These are phyloP conservation scores for Globisporangium carolinianum DNA, from an alignment of 352 stramenopile genomes.

Conservation along the genomic window DNA sequence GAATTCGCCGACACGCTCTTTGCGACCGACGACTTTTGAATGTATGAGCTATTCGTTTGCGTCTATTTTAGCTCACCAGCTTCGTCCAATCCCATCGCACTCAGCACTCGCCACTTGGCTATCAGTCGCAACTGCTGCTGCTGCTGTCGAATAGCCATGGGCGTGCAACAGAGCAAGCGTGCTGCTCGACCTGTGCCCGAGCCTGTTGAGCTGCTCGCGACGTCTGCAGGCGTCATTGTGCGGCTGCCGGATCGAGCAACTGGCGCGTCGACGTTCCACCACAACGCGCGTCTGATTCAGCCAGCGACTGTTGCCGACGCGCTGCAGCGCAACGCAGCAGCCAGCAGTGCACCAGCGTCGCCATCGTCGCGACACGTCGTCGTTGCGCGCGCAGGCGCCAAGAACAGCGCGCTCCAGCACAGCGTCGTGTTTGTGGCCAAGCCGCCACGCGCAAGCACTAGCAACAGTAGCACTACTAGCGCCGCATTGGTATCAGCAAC, in stretches of 20 bases:
- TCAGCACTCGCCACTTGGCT: too few relatives aligned
- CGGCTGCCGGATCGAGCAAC: conserved; percentile 19
- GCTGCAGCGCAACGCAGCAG: neutral
- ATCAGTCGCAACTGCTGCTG: too few relatives aligned
- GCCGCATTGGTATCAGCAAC: too few relatives aligned
- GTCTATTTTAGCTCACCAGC: too few relatives aligned
- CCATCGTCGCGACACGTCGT: conserved; percentile 6
- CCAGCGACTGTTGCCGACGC: conserved; percentile 6
- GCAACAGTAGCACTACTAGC: neutral
- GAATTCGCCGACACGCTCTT: conserved; percentile 53
- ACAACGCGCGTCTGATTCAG: conserved; percentile 31
- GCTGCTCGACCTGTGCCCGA: conserved; percentile 17
- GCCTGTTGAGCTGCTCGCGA: conserved; percentile 37
- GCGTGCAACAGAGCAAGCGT: conserved; percentile 22
- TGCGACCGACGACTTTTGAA: conserved; percentile 72
- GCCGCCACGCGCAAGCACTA: conserved; percentile 3
- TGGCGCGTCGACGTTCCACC: conserved; percentile 29
- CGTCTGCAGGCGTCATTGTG: conserved; percentile 42
- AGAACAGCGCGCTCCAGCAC: conserved; percentile 38
- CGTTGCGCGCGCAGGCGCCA: conserved; percentile 26
- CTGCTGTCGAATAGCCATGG: conserved; percentile 17
- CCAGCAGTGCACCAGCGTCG: neutral
- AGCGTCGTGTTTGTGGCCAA: conserved; percentile 66
- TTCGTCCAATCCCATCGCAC: too few relatives aligned
- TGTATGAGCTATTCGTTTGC: too few relatives aligned